Conservation (phyloP, 768 basidiomycete genomes). For the Boletus rubescentipes region DNA sequence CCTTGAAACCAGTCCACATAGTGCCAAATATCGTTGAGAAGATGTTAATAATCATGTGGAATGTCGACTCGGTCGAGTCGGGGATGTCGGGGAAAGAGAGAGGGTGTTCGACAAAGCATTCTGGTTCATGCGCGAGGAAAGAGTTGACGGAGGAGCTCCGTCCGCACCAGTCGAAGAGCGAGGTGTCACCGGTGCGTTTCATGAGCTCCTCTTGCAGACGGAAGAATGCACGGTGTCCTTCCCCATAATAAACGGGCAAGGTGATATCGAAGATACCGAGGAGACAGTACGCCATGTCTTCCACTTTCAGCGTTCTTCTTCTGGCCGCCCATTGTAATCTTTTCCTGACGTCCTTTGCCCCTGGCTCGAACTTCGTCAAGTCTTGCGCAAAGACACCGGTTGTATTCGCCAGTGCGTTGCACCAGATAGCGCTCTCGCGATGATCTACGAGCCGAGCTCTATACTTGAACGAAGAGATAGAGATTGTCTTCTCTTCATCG, state of each 20-base stretch:
- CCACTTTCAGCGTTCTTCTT: conserved; percentile 27
- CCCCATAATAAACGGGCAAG: conserved; percentile 29
- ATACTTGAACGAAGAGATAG: conserved; percentile 18
- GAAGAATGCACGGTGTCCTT: conserved; percentile 27
- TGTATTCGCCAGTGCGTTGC: conserved; percentile 7
- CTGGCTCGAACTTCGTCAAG: conserved; percentile 13
- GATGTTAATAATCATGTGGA: conserved; percentile 15
- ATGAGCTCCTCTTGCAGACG: conserved; percentile 30
- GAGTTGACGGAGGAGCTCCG: conserved; percentile 20
- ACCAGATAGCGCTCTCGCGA: conserved; percentile 14
- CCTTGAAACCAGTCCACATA: conserved; percentile 4
- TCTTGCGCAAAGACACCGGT: conserved; percentile 14
- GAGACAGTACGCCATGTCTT: conserved; percentile 32
- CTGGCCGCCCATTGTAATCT: conserved; percentile 29
- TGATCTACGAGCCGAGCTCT: conserved; percentile 23
- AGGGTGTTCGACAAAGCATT: conserved; percentile 15
- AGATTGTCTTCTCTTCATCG: conserved; percentile 8
- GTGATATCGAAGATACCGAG: conserved; percentile 31
- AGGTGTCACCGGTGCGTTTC: conserved; percentile 24
- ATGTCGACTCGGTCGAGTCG: conserved; percentile 6
- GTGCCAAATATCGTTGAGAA: conserved; percentile 10
- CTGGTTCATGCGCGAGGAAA: conserved; percentile 18
- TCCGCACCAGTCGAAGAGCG: conserved; percentile 29
- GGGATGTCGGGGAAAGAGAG: conserved; percentile 1
- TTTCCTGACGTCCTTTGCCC: conserved; percentile 16